A percentile compares a stretch with the other conserved stretches of the same genome.
Conservation (phyloP, 345 rosid genomes). For the Hypericum perforatum region DNA sequence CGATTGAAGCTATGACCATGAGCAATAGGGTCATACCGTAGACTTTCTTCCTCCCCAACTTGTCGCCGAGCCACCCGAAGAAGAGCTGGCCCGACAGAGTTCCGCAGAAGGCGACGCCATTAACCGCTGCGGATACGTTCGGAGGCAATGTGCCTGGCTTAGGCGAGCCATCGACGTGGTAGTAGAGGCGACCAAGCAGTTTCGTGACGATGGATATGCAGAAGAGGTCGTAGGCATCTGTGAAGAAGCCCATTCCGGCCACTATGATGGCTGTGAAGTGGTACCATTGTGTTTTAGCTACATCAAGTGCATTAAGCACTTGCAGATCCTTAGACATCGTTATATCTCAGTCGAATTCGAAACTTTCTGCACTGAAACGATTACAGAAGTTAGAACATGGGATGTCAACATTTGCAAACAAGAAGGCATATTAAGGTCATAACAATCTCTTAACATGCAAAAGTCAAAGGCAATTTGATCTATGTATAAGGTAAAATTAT, state of each 20-base stretch:
- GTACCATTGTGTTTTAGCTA: constrained; percentile 5
- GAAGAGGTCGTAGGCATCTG: constrained; percentile 8
- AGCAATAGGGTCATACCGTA: constrained; percentile 1
- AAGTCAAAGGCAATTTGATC: no score
- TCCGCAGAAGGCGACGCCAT: constrained; percentile 9
- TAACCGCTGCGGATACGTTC: constrained; percentile 3
- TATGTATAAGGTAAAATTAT: no score
- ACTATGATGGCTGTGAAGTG: constrained; percentile 11
- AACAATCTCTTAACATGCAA: no score
- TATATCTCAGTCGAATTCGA: no score
- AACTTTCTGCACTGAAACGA: no score
- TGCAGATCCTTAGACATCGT: not conserved
- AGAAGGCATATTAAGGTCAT: no score
- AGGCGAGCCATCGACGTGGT: not conserved
- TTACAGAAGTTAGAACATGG: no score
- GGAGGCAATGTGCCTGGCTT: constrained; percentile 8
- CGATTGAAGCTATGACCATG: constrained; percentile 1
- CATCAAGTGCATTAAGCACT: constrained; percentile 9
- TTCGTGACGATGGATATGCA: constrained; percentile 7
- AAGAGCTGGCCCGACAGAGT: constrained; percentile 7
- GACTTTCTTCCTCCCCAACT: constrained; percentile 2
- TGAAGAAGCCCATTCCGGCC: constrained; percentile 9
- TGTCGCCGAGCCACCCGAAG: constrained; percentile 9
- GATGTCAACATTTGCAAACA: no score
- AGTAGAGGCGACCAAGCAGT: constrained; percentile 8